Conservation (phyloP, 2,329 filamentous ascomycete species). For the Beauveria asiatica region DNA sequence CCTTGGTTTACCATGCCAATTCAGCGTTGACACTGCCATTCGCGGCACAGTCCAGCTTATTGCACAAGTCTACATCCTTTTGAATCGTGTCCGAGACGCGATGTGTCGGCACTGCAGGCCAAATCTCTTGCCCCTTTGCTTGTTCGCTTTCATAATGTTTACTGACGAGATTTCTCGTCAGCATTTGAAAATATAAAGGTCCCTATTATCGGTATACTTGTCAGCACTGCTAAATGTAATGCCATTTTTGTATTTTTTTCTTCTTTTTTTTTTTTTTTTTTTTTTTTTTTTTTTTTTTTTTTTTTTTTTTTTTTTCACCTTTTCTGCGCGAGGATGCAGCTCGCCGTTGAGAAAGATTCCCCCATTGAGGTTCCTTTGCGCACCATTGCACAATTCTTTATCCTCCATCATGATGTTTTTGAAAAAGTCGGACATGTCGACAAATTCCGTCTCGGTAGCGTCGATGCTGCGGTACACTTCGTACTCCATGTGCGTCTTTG, state of each 20-base stretch:
- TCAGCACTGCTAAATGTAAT: neutral
- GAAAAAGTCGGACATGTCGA: conserved; percentile 38
- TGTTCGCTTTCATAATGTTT: conserved; percentile 20
- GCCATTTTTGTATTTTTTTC: neutral
- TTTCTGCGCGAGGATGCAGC: conserved; percentile 42
- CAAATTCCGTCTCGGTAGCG: conserved; percentile 37
- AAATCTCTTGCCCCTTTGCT: conserved; percentile 20
- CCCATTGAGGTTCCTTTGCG: conserved; percentile 41
- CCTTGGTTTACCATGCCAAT: conserved; percentile 5
- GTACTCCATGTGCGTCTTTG: conserved; percentile 36
- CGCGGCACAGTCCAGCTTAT: conserved; percentile 15
- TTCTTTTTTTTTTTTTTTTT: neutral
- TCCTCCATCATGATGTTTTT: conserved; percentile 44
- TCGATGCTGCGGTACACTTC: conserved; percentile 43
- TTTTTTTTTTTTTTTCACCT: conserved; percentile 13
- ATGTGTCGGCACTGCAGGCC: conserved; percentile 19
- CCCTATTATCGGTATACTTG: conserved; percentile 23
- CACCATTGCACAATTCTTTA: conserved; percentile 39
- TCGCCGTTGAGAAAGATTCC: conserved; percentile 44
- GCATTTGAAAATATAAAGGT: conserved; percentile 35
- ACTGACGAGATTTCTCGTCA: conserved; percentile 20
- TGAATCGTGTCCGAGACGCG: conserved; percentile 16
- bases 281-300: too few relatives aligned
- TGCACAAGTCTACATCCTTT: conserved; percentile 21
- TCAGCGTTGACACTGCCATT: conserved; percentile 10